Conservation (phyloP, 169 alveolate genomes). For the Besnoitia besnoiti region DNA sequence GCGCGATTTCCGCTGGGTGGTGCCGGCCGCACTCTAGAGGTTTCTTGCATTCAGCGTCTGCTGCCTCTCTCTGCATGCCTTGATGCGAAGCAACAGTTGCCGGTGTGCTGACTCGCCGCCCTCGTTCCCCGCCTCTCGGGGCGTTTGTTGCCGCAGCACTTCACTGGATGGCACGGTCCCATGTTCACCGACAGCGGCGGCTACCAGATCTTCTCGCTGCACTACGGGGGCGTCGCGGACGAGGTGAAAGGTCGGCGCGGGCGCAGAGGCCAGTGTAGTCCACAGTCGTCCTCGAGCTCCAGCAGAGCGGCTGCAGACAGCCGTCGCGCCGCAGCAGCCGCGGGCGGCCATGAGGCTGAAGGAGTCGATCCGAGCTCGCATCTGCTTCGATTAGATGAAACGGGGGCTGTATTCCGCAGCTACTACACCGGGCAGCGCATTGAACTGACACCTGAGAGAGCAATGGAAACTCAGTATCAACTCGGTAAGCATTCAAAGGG, state of each 20-base stretch:
- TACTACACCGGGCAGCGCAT: slow-evolving; percentile 39
- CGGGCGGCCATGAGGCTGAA: neutral
- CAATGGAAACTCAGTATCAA: slow-evolving; percentile 22
- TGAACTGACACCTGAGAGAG: slow-evolving; percentile 35
- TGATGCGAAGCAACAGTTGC: neutral
- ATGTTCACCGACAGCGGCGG: slow-evolving; percentile 97
- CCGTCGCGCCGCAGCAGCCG: neutral
- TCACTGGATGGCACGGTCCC: slow-evolving; percentile 89
- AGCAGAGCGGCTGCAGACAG: neutral
- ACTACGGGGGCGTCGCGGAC: slow-evolving; percentile 29
- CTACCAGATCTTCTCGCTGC: slow-evolving; percentile 90
- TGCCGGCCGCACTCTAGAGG: neutral
- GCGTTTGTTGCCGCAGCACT: slow-evolving; percentile 66
- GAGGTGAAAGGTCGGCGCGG: slow-evolving; percentile 45
- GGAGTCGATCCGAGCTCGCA: neutral
- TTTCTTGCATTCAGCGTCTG: neutral
- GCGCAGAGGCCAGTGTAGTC: neutral
- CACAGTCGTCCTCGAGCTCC: neutral
- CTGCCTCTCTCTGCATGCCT: neutral
- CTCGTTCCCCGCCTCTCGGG: neutral
- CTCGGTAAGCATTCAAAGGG: slow-evolving; percentile 12
- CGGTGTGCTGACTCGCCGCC: neutral
- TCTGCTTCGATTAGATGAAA: neutral
- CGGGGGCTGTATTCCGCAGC: neutral
- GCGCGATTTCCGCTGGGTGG: neutral